Evolutionary conservation across 2,329 filamentous ascomycete genomes (phyloP).

Genomic region (Neofusicoccum sp.): DNA sequence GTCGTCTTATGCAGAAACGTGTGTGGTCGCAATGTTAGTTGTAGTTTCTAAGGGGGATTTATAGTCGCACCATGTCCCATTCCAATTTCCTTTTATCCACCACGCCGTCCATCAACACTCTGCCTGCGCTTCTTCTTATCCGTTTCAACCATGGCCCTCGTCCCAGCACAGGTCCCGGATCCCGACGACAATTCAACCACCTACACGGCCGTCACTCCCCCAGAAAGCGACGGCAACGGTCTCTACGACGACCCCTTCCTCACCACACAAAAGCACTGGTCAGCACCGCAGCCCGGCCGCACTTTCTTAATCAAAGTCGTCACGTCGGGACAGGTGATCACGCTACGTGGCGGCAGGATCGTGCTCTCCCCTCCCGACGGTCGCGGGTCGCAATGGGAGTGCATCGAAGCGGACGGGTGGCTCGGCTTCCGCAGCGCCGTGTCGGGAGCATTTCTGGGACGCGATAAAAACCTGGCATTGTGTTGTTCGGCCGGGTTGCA

Average conservation of each 20-base stretch:
- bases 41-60: too few species aligned
- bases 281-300: not conserved
- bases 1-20: too few species aligned
- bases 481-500: not conserved
- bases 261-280: not conserved
- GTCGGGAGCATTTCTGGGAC: not conserved
- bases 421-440: constrained; percentile 1
- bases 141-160: not conserved
- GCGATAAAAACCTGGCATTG: not conserved
- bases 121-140: too few species aligned
- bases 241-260: not conserved
- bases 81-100: too few species aligned
- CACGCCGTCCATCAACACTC: too few species aligned
- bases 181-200: not conserved
- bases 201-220: not conserved
- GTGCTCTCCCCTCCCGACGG: not conserved
- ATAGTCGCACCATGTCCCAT: too few species aligned
- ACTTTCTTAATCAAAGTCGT: not conserved
- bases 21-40: too few species aligned
- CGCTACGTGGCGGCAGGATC: not conserved
- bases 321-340: not conserved
- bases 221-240: not conserved
- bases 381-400: not conserved
- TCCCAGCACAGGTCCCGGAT: not conserved
- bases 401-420: not conserved